phyloP scores from a whole-genome alignment of 106 monocot species.

The Allium sativum region DNA sequence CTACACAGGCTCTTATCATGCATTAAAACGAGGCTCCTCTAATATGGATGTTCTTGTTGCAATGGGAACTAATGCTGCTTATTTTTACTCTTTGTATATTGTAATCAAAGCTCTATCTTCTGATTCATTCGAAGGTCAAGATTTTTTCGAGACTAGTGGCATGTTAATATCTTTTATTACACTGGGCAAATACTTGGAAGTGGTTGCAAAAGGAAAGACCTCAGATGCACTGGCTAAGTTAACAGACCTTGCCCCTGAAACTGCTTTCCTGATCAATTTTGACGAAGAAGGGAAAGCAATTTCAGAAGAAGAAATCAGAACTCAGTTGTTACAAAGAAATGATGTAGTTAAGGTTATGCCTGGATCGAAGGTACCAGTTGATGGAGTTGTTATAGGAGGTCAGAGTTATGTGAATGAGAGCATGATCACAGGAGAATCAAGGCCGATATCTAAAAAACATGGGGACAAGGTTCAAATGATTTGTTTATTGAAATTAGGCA shows the following conservation, averaged over 20 bases:
- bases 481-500: not conserved
- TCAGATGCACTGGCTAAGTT: slow-evolving; percentile 81
- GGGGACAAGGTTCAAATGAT: slow-evolving; percentile 60
- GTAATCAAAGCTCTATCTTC: slow-evolving; percentile 47
- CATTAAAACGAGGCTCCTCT: slow-evolving; percentile 54
- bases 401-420: slow-evolving; percentile 88
- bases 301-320: slow-evolving; percentile 64
- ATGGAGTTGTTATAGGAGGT: slow-evolving; percentile 79
- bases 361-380: slow-evolving; percentile 79
- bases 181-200: slow-evolving; percentile 85
- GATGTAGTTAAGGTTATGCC: slow-evolving; percentile 88
- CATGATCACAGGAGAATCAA: slow-evolving; percentile 94
- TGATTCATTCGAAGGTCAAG: slow-evolving; percentile 68
- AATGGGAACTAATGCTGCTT: slow-evolving; percentile 87
- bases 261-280: slow-evolving; percentile 52
- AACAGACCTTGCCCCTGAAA: slow-evolving; percentile 80
- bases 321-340: slow-evolving; percentile 76
- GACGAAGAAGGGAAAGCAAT: slow-evolving; percentile 53
- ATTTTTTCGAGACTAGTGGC: slow-evolving; percentile 89
- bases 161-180: slow-evolving; percentile 96
- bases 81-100: slow-evolving; percentile 80
- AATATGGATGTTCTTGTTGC: slow-evolving; percentile 95
- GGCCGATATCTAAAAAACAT: slow-evolving; percentile 51
- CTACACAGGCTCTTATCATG: slow-evolving; percentile 81
- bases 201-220: slow-evolving; percentile 83